Evolutionary conservation across 192 early-diverging fungal genomes (phyloP).

Genomic region (Powellomyces hirtus): DNA sequence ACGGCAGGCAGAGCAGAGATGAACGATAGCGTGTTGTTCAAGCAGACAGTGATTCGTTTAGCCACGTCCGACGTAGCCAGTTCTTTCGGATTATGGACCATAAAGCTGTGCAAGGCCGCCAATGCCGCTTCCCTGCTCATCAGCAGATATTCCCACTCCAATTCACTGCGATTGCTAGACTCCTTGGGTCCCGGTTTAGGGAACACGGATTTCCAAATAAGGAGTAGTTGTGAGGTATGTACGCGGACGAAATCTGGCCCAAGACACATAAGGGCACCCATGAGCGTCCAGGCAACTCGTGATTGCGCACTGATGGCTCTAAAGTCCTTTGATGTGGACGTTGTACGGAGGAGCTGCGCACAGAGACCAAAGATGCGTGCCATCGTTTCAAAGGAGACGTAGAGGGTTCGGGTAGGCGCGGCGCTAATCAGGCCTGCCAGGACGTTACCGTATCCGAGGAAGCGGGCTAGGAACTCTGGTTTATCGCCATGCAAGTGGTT

Average conservation of each 20-base stretch:
- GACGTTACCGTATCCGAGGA: constrained; percentile 64
- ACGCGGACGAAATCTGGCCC: constrained; percentile 80
- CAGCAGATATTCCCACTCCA: constrained; percentile 60
- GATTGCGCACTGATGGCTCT: constrained; percentile 58
- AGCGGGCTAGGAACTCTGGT: constrained; percentile 49
- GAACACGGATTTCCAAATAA: constrained; percentile 79
- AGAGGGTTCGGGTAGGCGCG: constrained; percentile 62
- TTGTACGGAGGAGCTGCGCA: constrained; percentile 68
- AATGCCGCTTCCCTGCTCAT: constrained; percentile 62
- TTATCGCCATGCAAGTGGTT: constrained; percentile 53
- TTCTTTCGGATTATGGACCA: constrained; percentile 64
- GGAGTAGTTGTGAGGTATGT: constrained; percentile 71
- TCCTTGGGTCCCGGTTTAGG: constrained; percentile 74
- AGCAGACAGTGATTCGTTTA: constrained; percentile 69
- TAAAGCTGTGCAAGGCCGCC: constrained; percentile 67
- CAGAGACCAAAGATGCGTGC: constrained; percentile 77
- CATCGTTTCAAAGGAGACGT: constrained; percentile 73
- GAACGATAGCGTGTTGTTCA: constrained; percentile 73
- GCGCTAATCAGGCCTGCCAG: constrained; percentile 68
- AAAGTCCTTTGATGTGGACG: constrained; percentile 53
- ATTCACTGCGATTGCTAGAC: constrained; percentile 50
- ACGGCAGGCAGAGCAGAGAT: constrained; percentile 49
- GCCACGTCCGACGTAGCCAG: constrained; percentile 71
- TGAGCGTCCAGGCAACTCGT: constrained; percentile 76
- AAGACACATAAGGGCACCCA: constrained; percentile 71